A percentile compares a stretch with the other conserved stretches of the same genome.
phyloP scores from a whole-genome alignment of 2,329 filamentous ascomycete genomes.

The Botrytis hyacinthi region DNA sequence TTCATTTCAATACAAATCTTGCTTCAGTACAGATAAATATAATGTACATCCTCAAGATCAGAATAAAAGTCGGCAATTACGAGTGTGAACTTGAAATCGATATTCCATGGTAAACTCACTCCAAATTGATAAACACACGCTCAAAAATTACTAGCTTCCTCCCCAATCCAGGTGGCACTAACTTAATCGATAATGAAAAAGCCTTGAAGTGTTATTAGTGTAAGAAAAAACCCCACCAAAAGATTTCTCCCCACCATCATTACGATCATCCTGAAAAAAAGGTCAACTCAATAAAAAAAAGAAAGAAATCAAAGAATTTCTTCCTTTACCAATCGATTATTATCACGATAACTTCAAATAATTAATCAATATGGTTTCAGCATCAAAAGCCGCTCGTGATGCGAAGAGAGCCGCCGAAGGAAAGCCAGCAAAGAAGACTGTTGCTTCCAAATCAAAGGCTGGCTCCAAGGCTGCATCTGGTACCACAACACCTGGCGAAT shows the following conservation, averaged over 20 bases:
- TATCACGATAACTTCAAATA: constrained; percentile 24
- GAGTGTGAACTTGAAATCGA: background rate
- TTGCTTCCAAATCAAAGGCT: constrained; percentile 62
- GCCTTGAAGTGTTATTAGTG: constrained; percentile 35
- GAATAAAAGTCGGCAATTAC: background rate
- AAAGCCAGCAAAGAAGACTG: constrained; percentile 75
- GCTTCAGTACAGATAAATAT: background rate
- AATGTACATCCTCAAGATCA: background rate
- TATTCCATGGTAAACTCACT: background rate
- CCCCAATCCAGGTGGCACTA: background rate
- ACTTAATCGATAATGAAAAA: constrained; percentile 16
- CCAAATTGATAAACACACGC: background rate
- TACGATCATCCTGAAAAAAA: constrained; percentile 20
- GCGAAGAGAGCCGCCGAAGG: constrained; percentile 71
- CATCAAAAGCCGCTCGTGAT: constrained; percentile 69
- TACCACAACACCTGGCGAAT: constrained; percentile 69
- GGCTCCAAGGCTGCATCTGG: constrained; percentile 64
- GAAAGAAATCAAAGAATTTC: constrained; percentile 6
- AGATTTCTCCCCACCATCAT: constrained; percentile 21
- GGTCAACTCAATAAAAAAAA: constrained; percentile 17
- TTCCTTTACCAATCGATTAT: constrained; percentile 1
- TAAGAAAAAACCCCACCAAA: constrained; percentile 20
- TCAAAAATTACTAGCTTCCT: background rate
- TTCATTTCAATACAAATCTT: background rate
- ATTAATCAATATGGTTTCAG: constrained; percentile 58